These are phyloP conservation scores for Blastocystis sp. DNA, from an alignment of 352 stramenopile species.

Conservation along the genomic window DNA sequence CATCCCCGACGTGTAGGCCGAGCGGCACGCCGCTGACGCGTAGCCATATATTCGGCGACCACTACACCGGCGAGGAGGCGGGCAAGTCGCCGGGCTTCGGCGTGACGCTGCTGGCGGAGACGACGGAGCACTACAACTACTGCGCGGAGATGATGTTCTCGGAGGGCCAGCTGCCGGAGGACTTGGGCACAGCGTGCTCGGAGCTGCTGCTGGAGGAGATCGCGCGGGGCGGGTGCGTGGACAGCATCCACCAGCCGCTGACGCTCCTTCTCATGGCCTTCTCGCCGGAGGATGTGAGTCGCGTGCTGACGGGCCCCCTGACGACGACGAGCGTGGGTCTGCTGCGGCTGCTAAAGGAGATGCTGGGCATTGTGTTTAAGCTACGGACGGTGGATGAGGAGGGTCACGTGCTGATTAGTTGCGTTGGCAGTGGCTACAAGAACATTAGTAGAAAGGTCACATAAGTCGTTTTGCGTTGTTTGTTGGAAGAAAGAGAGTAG, in stretches of 20 bases:
- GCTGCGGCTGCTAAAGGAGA: conserved; percentile 84
- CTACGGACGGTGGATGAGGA: conserved; percentile 83
- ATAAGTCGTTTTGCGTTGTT: conserved; percentile 74
- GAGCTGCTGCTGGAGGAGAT: conserved; percentile 94
- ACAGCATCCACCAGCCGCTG: conserved; percentile 90
- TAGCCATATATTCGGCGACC: conserved; percentile 91
- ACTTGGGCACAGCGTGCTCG: conserved; percentile 87
- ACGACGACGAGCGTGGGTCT: conserved; percentile 72
- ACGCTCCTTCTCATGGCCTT: conserved; percentile 94
- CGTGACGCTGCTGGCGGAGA: conserved; percentile 90
- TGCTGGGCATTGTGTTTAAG: conserved; percentile 89
- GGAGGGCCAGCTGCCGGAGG: conserved; percentile 84
- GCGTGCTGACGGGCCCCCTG: conserved; percentile 76
- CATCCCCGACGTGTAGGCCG: conserved; percentile 91
- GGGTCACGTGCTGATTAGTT: conserved; percentile 83
- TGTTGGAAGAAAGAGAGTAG: neutral
- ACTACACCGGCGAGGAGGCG: conserved; percentile 83
- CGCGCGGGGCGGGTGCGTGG: conserved; percentile 83
- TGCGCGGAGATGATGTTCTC: conserved; percentile 81
- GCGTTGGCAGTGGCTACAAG: conserved; percentile 88
- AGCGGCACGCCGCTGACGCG: neutral
- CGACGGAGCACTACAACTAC: conserved; percentile 89
- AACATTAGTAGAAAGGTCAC: conserved; percentile 90
- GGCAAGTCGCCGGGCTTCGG: conserved; percentile 81
- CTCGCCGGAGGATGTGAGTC: conserved; percentile 93